Evolutionary conservation across 257 asterid species (phyloP).

Genomic region (Penstemon newberryi): DNA sequence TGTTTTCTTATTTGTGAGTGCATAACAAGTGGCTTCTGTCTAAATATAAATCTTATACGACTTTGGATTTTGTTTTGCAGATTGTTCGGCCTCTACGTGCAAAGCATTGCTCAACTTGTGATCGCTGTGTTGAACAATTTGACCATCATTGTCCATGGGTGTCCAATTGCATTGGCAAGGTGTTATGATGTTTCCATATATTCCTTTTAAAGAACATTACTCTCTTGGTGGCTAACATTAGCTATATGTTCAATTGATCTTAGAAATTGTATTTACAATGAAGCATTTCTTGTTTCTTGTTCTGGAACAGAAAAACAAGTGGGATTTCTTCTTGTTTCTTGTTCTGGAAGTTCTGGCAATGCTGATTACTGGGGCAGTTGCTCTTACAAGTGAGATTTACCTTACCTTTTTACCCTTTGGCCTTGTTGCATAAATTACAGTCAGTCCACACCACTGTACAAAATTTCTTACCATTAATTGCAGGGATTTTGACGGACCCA

Average conservation of each 20-base stretch:
- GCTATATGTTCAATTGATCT: neutral
- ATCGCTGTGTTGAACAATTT: constrained; percentile 98
- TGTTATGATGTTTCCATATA: constrained; percentile 28
- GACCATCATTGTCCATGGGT: constrained; percentile 99
- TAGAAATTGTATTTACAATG: neutral
- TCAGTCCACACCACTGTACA: neutral
- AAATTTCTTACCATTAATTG: constrained; percentile 18
- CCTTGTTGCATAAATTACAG: neutral
- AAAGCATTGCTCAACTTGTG: constrained; percentile 97
- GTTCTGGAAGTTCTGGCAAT: constrained; percentile 81
- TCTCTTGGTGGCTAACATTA: neutral
- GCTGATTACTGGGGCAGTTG: constrained; percentile 78
- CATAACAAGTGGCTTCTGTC: constrained; percentile 11
- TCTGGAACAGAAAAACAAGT: constrained; percentile 86
- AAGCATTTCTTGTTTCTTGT: neutral
- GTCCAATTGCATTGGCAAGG: constrained; percentile 99
- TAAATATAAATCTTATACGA: constrained; percentile 10
- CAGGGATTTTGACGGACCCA: constrained; percentile 96
- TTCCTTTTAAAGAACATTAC: neutral
- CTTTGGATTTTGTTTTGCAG: constrained; percentile 42
- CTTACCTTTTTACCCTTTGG: neutral
- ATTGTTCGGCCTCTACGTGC: constrained; percentile 99
- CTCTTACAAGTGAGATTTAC: constrained; percentile 73
- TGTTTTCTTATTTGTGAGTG: neutral
- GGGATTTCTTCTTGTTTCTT: constrained; percentile 95